A percentile compares a stretch with the other conserved stretches of the same genome.
phyloP scores from a whole-genome alignment of 768 basidiomycete species.

The Agrocybe pediades region DNA sequence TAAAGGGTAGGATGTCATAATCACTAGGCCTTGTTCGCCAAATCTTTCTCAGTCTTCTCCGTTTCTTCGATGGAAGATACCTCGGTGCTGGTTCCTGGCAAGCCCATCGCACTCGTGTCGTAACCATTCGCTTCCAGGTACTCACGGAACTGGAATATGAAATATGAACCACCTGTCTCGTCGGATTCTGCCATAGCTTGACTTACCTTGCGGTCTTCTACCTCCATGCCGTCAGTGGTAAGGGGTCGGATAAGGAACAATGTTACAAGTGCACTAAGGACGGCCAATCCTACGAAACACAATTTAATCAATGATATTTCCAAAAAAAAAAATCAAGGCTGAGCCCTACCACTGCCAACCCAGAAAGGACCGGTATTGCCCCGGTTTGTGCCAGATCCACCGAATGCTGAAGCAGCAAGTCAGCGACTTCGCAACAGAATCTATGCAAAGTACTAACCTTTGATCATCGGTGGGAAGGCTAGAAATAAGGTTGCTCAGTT shows the following conservation, averaged over 20 bases:
- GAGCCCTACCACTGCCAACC: conserved; percentile 67
- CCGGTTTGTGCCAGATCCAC: conserved; percentile 47
- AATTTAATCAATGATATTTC: conserved; percentile 9
- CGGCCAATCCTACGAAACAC: conserved; percentile 53
- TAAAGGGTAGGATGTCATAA: too few species aligned
- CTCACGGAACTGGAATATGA: conserved; percentile 64
- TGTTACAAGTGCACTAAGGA: conserved; percentile 75
- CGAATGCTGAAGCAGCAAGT: conserved; percentile 49
- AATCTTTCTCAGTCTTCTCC: conserved; percentile 15
- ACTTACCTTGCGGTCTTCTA: conserved; percentile 69
- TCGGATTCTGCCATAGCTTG: not conserved
- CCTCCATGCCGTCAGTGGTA: conserved; percentile 73
- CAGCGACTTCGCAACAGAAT: not conserved
- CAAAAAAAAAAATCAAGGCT: not conserved
- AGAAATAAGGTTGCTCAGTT: not conserved
- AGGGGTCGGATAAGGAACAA: conserved; percentile 77
- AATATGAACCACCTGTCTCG: conserved; percentile 1
- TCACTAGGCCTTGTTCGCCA: not conserved
- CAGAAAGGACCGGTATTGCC: conserved; percentile 89
- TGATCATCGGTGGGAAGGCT: conserved; percentile 72
- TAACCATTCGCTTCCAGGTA: conserved; percentile 82
- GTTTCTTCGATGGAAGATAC: conserved; percentile 23
- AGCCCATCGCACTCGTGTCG: conserved; percentile 76
- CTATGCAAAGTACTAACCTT: conserved; percentile 36
- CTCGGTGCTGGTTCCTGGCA: conserved; percentile 28